Percentiles rank a stretch among this genome's conserved stretches.
Conservation (phyloP, 768 basidiomycete genomes). For the Lepiota subincarnata region DNA sequence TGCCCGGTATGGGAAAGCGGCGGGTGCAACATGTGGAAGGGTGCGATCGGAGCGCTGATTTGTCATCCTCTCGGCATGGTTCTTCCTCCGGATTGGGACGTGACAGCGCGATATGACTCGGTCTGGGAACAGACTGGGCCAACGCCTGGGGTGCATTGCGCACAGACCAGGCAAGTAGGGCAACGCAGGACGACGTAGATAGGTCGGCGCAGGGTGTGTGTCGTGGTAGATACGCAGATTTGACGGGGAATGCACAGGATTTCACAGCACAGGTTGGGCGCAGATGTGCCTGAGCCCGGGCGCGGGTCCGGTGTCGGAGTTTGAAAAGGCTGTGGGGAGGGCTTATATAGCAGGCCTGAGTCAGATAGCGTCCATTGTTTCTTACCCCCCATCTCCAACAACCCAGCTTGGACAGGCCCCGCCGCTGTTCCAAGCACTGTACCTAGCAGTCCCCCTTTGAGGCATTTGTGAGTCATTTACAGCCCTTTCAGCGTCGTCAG, state of each 20-base stretch:
- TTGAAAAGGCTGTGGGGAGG: neutral
- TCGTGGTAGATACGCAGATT: neutral
- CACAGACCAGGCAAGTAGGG: neutral
- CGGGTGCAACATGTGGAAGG: conserved; percentile 1
- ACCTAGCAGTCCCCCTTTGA: neutral
- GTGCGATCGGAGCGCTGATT: conserved; percentile 9
- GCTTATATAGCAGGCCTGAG: conserved; percentile 4
- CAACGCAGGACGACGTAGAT: neutral
- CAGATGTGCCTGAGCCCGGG: neutral
- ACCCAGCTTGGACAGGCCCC: neutral
- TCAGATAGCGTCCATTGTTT: conserved; percentile 3
- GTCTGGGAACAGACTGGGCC: neutral
- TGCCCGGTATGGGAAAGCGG: neutral
- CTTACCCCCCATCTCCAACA: conserved; percentile 3
- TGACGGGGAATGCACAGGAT: conserved; percentile 10
- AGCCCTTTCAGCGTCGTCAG: conserved; percentile 18
- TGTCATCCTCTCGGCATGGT: conserved; percentile 4
- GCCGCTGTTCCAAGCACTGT: neutral
- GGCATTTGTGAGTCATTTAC: conserved; percentile 32
- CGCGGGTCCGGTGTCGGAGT: conserved; percentile 8
- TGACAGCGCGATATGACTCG: conserved; percentile 9
- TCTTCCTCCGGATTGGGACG: neutral
- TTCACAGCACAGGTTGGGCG: neutral
- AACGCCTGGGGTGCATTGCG: neutral
- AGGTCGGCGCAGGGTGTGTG: neutral